Evolutionary conservation across 768 basidiomycete species (phyloP), one percentile per base, ranked within the genome.

Genomic region (Punctularia strigosozonata): DNA sequence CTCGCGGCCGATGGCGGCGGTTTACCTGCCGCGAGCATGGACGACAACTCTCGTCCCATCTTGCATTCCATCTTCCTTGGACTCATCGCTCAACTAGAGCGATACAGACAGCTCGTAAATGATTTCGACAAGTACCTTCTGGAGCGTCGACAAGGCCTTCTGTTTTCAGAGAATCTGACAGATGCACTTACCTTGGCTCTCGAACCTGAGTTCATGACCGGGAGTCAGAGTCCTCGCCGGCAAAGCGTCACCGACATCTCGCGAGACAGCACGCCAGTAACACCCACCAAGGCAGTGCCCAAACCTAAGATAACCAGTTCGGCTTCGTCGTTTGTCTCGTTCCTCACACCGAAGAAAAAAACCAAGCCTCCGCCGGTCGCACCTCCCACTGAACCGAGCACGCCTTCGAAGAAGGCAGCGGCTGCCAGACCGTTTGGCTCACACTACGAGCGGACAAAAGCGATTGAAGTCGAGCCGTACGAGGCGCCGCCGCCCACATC

Each of bases 151-250:
- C 83, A 82, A 52, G 92, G 91, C 2, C 66, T 98, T 6, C 60
- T 94, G 14, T 95, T 94, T 57, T 82, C 83, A 3, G 91, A 95
- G 60, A 91, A 91, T 53, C 62, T 95, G 25, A 84, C 79, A 5
- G 94, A 97, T 50, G 92, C 92, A 3, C 64, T 97, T 42, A 81
- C 70, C 32, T 63, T 89, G 33, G 70, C 66, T 12, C 62, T 90
- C 39, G 81, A 90, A 41, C 57, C 83, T 18, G 62, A 67, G 2
- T n/a, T n/a, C n/a, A n/a, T n/a, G n/a, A n/a, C n/a, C n/a, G n/a
- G n/a, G n/a, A n/a, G n/a, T n/a, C n/a, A n/a, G n/a, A n/a, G n/a
- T n/a, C n/a, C n/a, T n/a, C n/a, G 65, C 50, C 6, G 44, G 44
- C 24, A 25, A 38, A 15, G 75, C 38, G 55, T 65, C 10, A 55